Evolutionary conservation across 331 rosid species (phyloP), one percentile per base, ranked within the genome.

Genomic region (Ulmus americana): DNA sequence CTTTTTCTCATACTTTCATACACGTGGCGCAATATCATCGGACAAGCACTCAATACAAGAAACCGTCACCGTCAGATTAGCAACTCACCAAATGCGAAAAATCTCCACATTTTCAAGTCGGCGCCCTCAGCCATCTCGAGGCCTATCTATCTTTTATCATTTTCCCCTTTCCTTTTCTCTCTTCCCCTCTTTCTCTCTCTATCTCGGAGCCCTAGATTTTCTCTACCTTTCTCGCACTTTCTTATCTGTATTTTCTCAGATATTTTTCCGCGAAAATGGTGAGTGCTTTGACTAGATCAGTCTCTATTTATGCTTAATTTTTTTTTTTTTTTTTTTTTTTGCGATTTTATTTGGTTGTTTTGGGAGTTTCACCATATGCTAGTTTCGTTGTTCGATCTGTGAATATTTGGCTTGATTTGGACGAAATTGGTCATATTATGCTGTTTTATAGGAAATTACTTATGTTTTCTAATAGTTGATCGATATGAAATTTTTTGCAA

Each of bases 221-320:
- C 77, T 72, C 71, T 7, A 14, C 38, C 45, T 57, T 44, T 54
- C 57, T 70, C 72, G 57, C 41, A 4, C 22, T 44, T 44, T 75
- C 65, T 48, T 41, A 7, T 22, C 66, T 65, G 49, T 48, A 59
- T 68, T 53, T 56, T 28, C 45, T 39, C 76, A 76, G 28, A 63
- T 39, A 72, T 67, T 80, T 64, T 53, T 50, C 63, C 76, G 60
- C 39, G 1, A 67, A 68, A 61, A 81, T 81, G 86, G 86, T 81
- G 55, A 68, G 79, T 39, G 2, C 40, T 59, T 48, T 57, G 2
- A 42, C 68, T 39, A 11, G 12, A 6, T 38, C 43, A 28, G 13
- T 58, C 44, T 48, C 41, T 64, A n/a, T 16, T 28, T 60, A 3
- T 47, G 3, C 5, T 18, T 39, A 6, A 12, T 20, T 22, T 8